Evolutionary conservation across 305 asterid species (phyloP).

Genomic region (Solanum hybrid): DNA sequence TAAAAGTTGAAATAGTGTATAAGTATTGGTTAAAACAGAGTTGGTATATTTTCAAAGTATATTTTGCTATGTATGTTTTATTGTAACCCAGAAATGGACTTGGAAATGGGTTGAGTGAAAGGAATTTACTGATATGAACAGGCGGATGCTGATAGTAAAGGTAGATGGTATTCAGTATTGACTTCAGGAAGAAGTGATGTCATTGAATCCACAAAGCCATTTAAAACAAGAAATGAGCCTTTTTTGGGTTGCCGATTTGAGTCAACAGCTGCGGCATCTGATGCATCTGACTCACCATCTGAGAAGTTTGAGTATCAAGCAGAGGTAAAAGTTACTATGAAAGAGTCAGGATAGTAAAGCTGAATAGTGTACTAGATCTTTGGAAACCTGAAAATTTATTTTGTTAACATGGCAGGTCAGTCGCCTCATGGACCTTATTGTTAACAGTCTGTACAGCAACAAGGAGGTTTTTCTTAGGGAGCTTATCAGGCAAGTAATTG

Average conservation of each 20-base stretch:
- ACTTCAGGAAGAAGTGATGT: slow-evolving; percentile 19
- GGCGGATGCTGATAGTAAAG: slow-evolving; percentile 35
- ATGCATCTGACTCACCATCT: slow-evolving; percentile 35
- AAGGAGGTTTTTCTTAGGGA: slow-evolving; percentile 96
- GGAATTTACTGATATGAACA: slow-evolving; percentile 15
- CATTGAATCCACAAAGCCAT: slow-evolving; percentile 16
- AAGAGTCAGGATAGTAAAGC: background rate
- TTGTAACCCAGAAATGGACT: background rate
- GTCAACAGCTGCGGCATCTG: slow-evolving; percentile 74
- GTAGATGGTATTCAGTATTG: slow-evolving; percentile 52
- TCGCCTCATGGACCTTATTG: slow-evolving; percentile 98
- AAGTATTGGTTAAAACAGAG: background rate
- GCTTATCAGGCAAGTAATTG: slow-evolving; percentile 64
- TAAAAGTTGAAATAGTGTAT: background rate
- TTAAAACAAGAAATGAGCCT: slow-evolving; percentile 19
- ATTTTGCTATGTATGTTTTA: background rate
- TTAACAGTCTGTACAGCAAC: slow-evolving; percentile 91
- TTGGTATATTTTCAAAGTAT: background rate
- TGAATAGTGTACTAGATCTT: background rate
- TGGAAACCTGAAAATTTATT: background rate
- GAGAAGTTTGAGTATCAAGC: slow-evolving; percentile 95
- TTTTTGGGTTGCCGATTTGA: slow-evolving; percentile 39
- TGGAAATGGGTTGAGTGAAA: background rate
- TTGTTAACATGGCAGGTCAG: slow-evolving; percentile 58
- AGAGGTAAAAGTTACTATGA: slow-evolving; percentile 49